Evolutionary conservation across 768 basidiomycete genomes (phyloP), one percentile per base, ranked within the genome.

Genomic region (Pulveroboletus sp.): DNA sequence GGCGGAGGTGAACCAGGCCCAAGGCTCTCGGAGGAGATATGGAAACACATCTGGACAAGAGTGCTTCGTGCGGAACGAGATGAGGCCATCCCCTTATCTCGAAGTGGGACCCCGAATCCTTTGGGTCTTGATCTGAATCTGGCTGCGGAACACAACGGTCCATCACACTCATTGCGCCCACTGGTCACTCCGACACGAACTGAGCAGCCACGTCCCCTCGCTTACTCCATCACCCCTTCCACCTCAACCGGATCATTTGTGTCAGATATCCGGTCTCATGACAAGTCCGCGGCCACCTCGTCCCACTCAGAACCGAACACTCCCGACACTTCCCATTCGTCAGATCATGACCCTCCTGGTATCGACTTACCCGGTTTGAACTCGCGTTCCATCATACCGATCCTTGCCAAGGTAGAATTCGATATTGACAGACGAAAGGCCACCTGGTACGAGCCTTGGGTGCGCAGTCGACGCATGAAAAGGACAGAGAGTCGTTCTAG

Each of bases 331-430:
- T 80, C 82, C 35, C 74, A 17, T 51, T 64, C 51, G 49, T 62
- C 59, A 48, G 65, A 66, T 47, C 51, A 65, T 9, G 75, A 68
- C 4, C 74, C 73, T 14, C 72, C 75, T 40, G 76, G 77, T 20
- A 70, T 88, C 48, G 76, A 83, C 45, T 75, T 90, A 10, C 84
- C 87, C 5, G 88, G 87, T 7, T 73, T 89, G 34, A 65, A 67
- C 47, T 81, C 83, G 6, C 66, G 79, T 40, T 79, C 84, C 21
- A 69, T 90, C 20, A 82, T 91, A 45, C 89, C 88, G 5, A 84
- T 97, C 47, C 77, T 98, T 24, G 94, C 93, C 41, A 94, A 94
- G 67, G 82, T 98, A 12, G 94, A 97, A 65, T 97, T 98, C 59
- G 92, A 97, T 64, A 85, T 98, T 57, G 94, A 97, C 67, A 74